Conservation (phyloP, 75 land plant species). For the Azolla pinnata region DNA sequence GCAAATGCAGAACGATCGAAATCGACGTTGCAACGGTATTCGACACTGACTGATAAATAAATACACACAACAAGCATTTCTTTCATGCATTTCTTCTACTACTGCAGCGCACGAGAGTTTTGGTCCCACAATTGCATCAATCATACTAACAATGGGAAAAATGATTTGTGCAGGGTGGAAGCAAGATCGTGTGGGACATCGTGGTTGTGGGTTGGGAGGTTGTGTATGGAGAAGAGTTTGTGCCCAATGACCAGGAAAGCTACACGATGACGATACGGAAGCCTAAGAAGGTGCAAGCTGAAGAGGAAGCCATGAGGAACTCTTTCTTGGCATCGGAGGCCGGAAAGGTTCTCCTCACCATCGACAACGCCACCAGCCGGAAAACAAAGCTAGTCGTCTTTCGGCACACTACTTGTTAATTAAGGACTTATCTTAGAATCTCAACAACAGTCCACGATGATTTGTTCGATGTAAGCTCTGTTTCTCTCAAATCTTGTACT, state of each 20-base stretch:
- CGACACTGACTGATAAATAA: too few relatives aligned
- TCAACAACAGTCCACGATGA: background rate
- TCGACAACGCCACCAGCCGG: conserved; percentile 59
- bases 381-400: conserved; percentile 66
- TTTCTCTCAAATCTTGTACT: background rate
- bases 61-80: too few relatives aligned
- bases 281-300: conserved; percentile 29
- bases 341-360: conserved; percentile 65
- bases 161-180: conserved; percentile 62
- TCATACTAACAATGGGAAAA: too few relatives aligned
- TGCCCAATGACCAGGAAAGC: conserved; percentile 46
- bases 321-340: conserved; percentile 52
- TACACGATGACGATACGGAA: conserved; percentile 69
- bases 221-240: conserved; percentile 77
- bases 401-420: too few relatives aligned
- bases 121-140: too few relatives aligned
- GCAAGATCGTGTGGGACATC: conserved; percentile 74
- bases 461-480: background rate
- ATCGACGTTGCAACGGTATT: conserved; percentile 69
- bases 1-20: conserved; percentile 69
- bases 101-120: too few relatives aligned
- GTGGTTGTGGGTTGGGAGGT: conserved; percentile 82
- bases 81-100: too few relatives aligned
- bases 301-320: conserved; percentile 69
- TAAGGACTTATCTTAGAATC: conserved; percentile 30